A percentile compares a stretch with the other conserved stretches of the same genome.
phyloP scores from a whole-genome alignment of 805 yeast genomes.

The Maudiozyma pseudohumilis region DNA sequence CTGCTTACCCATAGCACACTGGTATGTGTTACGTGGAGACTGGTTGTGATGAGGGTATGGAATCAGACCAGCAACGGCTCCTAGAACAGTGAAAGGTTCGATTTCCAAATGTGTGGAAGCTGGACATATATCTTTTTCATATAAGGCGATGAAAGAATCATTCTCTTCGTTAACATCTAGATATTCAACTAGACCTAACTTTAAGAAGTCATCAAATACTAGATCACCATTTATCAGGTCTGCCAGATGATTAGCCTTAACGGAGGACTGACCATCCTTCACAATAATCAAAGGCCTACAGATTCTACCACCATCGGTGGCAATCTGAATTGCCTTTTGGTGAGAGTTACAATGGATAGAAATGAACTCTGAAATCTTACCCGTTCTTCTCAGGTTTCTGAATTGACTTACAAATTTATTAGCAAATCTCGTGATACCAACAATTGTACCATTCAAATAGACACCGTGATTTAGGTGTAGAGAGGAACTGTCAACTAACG shows the following conservation, averaged over 20 bases:
- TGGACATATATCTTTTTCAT: conserved; percentile 53
- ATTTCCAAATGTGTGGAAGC: conserved; percentile 84
- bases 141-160: conserved; percentile 84
- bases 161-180: conserved; percentile 96
- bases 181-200: conserved; percentile 83
- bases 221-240: conserved; percentile 57
- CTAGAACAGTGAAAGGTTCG: conserved; percentile 94
- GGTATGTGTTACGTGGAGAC: conserved; percentile 98
- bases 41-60: conserved; percentile 99
- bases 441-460: conserved; percentile 84
- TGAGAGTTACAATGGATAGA: conserved; percentile 85
- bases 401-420: conserved; percentile 70
- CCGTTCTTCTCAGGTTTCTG: conserved; percentile 71
- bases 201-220: conserved; percentile 85
- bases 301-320: conserved; percentile 97
- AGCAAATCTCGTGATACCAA: conserved; percentile 85
- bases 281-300: conserved; percentile 94
- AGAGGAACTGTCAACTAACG: conserved; percentile 71
- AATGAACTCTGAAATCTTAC: conserved; percentile 80
- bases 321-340: conserved; percentile 90
- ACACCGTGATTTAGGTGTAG: conserved; percentile 78
- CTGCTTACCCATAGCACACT: conserved; percentile 99
- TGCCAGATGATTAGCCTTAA: conserved; percentile 58
- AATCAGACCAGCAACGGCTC: conserved; percentile 96
- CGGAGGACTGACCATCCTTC: conserved; percentile 58